These are phyloP conservation scores for Ambrosia hybrid DNA, from an alignment of 140 eudicot genomes.

Conservation along the genomic window DNA sequence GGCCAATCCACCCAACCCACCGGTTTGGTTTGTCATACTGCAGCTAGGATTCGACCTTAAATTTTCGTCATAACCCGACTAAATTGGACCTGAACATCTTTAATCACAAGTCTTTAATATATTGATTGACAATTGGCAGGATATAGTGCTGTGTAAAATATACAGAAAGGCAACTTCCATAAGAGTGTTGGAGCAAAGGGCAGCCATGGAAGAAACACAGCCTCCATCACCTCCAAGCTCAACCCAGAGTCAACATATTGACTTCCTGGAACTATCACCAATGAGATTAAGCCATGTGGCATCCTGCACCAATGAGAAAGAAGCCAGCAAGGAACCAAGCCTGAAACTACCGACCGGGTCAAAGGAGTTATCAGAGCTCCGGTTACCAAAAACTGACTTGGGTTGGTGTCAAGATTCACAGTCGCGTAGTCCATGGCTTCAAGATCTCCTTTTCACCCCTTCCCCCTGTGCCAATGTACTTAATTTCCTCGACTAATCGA, in stretches of 20 bases:
- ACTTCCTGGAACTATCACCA: slow-evolving; percentile 11
- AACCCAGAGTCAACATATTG: slow-evolving; percentile 30
- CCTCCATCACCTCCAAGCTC: slow-evolving; percentile 33
- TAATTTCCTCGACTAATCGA: slow-evolving; percentile 13
- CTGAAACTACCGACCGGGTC: slow-evolving; percentile 42
- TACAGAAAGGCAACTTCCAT: slow-evolving; percentile 84
- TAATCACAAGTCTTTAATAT: no score
- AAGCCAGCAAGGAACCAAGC: slow-evolving; percentile 15
- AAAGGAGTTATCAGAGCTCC: slow-evolving; percentile 44
- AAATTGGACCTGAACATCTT: background rate
- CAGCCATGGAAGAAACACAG: slow-evolving; percentile 60
- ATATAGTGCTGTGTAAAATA: slow-evolving; percentile 73
- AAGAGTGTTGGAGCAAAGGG: slow-evolving; percentile 82
- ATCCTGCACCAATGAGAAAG: slow-evolving; percentile 9
- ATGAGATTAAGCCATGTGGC: slow-evolving; percentile 16
- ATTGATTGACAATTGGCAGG: slow-evolving; percentile 38
- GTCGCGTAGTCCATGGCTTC: slow-evolving; percentile 74
- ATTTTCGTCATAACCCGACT: no score
- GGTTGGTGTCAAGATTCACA: slow-evolving; percentile 61
- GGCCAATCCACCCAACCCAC: background rate
- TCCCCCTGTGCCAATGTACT: slow-evolving; percentile 39
- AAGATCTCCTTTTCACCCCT: slow-evolving; percentile 44
- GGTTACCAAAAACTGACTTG: slow-evolving; percentile 45
- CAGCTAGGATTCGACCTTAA: background rate
- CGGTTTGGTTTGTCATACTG: no score